A percentile compares a stretch with the other conserved stretches of the same genome.
phyloP scores from a whole-genome alignment of 495 filamentous ascomycete species.

The Penicillium lividum region DNA sequence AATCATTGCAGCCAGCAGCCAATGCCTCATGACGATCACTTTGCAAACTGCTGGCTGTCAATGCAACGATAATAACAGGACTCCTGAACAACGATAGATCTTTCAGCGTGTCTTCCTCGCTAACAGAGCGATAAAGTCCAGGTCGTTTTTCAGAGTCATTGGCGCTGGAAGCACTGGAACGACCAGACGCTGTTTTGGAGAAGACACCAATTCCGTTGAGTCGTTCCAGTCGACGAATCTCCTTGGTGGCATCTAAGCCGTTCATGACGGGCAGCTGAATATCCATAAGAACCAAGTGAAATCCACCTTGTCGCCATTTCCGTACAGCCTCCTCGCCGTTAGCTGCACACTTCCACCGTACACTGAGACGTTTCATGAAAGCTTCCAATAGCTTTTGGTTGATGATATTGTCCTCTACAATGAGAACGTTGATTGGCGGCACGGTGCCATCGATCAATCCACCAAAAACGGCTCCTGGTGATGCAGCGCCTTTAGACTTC shows the following conservation, averaged over 20 bases:
- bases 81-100: conserved; percentile 81
- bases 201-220: conserved; percentile 91
- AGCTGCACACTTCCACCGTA: conserved; percentile 96
- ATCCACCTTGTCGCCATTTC: conserved; percentile 93
- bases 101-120: conserved; percentile 63
- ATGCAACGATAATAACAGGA: conserved; percentile 95
- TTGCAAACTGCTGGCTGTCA: conserved; percentile 90
- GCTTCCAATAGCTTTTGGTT: conserved; percentile 90
- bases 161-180: conserved; percentile 38
- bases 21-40: conserved; percentile 93
- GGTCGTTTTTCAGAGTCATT: conserved; percentile 28
- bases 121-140: conserved; percentile 33
- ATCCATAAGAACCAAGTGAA: conserved; percentile 97
- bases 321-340: conserved; percentile 90
- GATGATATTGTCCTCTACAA: conserved; percentile 98
- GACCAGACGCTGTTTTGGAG: conserved; percentile 51
- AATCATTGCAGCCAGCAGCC: conserved; percentile 97
- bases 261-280: conserved; percentile 98
- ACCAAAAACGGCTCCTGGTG: conserved; percentile 45
- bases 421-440: conserved; percentile 94
- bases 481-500: conserved; percentile 49
- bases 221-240: conserved; percentile 87
- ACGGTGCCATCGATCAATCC: conserved; percentile 81
- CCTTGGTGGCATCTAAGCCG: conserved; percentile 92
- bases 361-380: conserved; percentile 94